Evolutionary conservation across 345 rosid genomes (phyloP).

Genomic region (Syzygium grande): DNA sequence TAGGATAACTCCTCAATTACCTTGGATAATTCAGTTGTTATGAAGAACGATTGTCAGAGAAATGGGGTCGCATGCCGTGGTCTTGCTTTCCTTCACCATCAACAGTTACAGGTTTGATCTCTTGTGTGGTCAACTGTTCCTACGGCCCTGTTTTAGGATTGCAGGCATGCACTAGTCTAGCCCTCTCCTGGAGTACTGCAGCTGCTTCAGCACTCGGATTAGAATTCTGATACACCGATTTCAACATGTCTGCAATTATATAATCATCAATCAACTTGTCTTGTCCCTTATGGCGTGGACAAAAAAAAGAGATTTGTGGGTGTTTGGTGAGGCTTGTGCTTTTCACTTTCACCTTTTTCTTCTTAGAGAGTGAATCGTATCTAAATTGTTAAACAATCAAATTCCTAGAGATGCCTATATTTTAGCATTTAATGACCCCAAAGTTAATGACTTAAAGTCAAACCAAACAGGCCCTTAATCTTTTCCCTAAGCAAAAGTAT

Average conservation of each 20-base stretch:
- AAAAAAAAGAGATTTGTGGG: neutral
- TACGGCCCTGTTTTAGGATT: neutral
- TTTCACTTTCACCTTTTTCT: neutral
- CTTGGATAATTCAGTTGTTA: conserved; percentile 29
- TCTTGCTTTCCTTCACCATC: conserved; percentile 66
- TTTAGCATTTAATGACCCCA: neutral
- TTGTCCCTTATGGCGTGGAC: neutral
- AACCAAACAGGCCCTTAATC: neutral
- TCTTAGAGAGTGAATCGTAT: neutral
- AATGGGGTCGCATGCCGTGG: conserved; percentile 39
- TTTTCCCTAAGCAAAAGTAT: neutral
- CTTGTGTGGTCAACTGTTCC: neutral
- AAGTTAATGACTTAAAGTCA: neutral
- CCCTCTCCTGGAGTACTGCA: neutral
- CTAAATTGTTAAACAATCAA: neutral
- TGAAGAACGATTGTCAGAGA: conserved; percentile 33
- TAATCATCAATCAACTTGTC: neutral
- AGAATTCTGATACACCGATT: neutral
- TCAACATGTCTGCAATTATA: neutral
- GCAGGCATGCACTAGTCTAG: neutral
- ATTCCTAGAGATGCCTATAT: neutral
- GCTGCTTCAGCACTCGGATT: neutral
- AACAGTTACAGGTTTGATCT: conserved; percentile 46
- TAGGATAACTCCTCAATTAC: neutral
- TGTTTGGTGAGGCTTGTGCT: neutral